Evolutionary conservation across 192 early-diverging fungal genomes (phyloP).

Genomic region (Coemansia umbellata): DNA sequence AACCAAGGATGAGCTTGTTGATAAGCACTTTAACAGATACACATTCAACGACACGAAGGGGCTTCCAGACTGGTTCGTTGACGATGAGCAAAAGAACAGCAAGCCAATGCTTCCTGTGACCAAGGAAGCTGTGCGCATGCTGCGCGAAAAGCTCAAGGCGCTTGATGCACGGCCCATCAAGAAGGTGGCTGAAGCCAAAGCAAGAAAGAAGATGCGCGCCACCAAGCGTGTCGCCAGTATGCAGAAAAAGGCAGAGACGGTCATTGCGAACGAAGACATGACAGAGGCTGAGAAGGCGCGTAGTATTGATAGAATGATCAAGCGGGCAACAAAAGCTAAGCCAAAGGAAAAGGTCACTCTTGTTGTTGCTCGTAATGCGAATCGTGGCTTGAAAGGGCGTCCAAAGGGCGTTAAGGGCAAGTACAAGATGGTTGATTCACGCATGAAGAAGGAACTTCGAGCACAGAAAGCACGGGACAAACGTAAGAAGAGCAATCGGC

Average conservation of each 20-base stretch:
- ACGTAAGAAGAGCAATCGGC: slow-evolving; percentile 23
- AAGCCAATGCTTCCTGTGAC: slow-evolving; percentile 88
- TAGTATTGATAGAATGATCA: slow-evolving; percentile 78
- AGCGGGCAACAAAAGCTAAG: slow-evolving; percentile 72
- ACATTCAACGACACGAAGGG: slow-evolving; percentile 82
- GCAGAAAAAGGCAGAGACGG: slow-evolving; percentile 82
- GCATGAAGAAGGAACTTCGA: slow-evolving; percentile 95
- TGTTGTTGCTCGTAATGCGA: slow-evolving; percentile 85
- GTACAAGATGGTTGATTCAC: slow-evolving; percentile 95
- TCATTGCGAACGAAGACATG: slow-evolving; percentile 85
- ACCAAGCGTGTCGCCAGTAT: slow-evolving; percentile 73
- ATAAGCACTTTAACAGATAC: slow-evolving; percentile 88
- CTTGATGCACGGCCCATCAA: slow-evolving; percentile 98
- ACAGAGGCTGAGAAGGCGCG: slow-evolving; percentile 84
- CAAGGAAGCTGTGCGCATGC: slow-evolving; percentile 89
- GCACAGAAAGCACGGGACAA: slow-evolving; percentile 63
- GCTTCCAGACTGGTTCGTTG: slow-evolving; percentile 87
- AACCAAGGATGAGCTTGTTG: slow-evolving; percentile 78
- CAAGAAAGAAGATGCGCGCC: slow-evolving; percentile 86
- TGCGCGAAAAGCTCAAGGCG: slow-evolving; percentile 77
- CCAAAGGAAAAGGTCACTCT: slow-evolving; percentile 73
- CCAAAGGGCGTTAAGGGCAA: slow-evolving; percentile 97
- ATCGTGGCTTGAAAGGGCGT: slow-evolving; percentile 82
- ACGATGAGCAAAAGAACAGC: slow-evolving; percentile 89
- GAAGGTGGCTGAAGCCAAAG: slow-evolving; percentile 98